Percentiles rank a stretch among this genome's conserved stretches.
phyloP scores from a whole-genome alignment of 2,329 filamentous ascomycete species.

The Stagonosporopsis tanaceti region DNA sequence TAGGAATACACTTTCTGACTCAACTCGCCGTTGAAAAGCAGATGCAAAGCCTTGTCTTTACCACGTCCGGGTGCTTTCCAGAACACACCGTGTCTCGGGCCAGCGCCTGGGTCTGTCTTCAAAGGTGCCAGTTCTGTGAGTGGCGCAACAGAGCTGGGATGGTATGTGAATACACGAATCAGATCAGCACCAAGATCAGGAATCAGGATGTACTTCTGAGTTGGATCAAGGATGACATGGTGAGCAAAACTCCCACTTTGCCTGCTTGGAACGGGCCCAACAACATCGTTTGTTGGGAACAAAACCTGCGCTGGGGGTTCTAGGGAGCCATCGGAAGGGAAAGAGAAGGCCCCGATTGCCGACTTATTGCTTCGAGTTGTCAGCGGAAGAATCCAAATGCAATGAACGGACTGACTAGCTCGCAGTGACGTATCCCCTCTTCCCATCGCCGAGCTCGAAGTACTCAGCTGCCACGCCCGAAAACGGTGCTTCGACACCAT shows the following conservation, averaged over 20 bases:
- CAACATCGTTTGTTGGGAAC: constrained; percentile 12
- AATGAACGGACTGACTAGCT: constrained; percentile 9
- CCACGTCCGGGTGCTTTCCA: constrained; percentile 32
- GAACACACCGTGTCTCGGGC: constrained; percentile 70
- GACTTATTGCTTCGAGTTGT: constrained; percentile 18
- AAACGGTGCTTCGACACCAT: constrained; percentile 21
- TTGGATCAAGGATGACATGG: constrained; percentile 69
- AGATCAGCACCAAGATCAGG: constrained; percentile 72
- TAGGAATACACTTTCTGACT: constrained; percentile 27
- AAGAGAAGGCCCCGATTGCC: constrained; percentile 17
- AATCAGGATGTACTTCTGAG: constrained; percentile 64
- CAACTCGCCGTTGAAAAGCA: constrained; percentile 27
- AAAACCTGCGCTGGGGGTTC: constrained; percentile 10
- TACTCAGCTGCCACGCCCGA: constrained; percentile 23
- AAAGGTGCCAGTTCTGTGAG: constrained; percentile 57
- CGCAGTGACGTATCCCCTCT: constrained; percentile 19
- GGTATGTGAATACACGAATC: constrained; percentile 65
- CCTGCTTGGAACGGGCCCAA: constrained; percentile 34
- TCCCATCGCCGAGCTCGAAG: constrained; percentile 8
- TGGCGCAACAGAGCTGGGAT: constrained; percentile 50
- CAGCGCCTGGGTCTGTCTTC: constrained; percentile 60
- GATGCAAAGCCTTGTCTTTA: not conserved
- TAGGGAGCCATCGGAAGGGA: constrained; percentile 12
- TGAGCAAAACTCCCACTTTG: constrained; percentile 53
- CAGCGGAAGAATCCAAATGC: not conserved